phyloP scores from a whole-genome alignment of 192 early-diverging fungal species.

The Cetraspora pellucida region DNA sequence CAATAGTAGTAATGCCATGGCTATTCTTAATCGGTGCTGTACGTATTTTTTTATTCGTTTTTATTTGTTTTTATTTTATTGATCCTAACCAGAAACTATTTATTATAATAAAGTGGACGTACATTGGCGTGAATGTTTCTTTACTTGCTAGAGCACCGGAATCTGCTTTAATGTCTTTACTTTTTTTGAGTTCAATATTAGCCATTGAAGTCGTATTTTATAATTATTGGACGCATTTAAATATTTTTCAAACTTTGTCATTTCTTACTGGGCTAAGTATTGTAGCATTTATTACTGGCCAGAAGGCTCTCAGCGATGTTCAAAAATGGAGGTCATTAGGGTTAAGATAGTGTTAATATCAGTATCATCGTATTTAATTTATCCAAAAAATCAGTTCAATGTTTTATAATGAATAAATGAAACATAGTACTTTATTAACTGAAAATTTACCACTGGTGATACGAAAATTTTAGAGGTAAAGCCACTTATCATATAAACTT shows the following conservation, averaged over 20 bases:
- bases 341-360: background rate
- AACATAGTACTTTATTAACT: too few relatives aligned
- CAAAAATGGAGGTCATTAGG: conserved; percentile 36
- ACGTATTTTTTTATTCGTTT: conserved; percentile 32
- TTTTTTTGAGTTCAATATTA: conserved; percentile 40
- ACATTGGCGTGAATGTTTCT: conserved; percentile 40
- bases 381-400: too few relatives aligned
- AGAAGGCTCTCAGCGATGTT: conserved; percentile 43
- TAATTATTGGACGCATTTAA: conserved; percentile 48
- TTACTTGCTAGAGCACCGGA: conserved; percentile 15
- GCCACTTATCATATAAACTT: too few relatives aligned
- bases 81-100: background rate
- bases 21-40: conserved; percentile 43
- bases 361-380: too few relatives aligned
- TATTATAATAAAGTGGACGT: conserved; percentile 38
- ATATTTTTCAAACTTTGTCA: conserved; percentile 48
- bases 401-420: too few relatives aligned
- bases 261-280: conserved; percentile 38
- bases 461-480: too few relatives aligned
- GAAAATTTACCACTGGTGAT: too few relatives aligned
- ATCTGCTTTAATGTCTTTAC: conserved; percentile 26
- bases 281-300: conserved; percentile 44
- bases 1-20: conserved; percentile 45
- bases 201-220: conserved; percentile 47
- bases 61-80: background rate